Evolutionary conservation across 495 filamentous ascomycete genomes (phyloP).

Genomic region (Aspergillus funiculosus): DNA sequence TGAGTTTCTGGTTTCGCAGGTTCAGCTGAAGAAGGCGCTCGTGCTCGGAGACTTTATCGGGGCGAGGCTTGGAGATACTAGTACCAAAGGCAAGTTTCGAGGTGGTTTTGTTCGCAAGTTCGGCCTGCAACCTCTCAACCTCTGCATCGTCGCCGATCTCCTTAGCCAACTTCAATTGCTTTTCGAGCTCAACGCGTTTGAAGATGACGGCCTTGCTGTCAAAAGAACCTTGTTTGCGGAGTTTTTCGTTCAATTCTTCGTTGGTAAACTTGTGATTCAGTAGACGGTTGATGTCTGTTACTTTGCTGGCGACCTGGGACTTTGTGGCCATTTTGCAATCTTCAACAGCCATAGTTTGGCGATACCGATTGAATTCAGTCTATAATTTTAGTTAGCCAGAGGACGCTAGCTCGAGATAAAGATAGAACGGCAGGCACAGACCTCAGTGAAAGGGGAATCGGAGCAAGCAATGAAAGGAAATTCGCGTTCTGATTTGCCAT

Average conservation of each 20-base stretch:
- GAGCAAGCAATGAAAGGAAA: conserved; percentile 84
- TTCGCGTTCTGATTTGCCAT: conserved; percentile 69
- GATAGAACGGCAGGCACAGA: conserved; percentile 38
- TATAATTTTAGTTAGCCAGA: conserved; percentile 35
- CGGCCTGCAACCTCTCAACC: conserved; percentile 54
- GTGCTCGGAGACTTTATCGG: conserved; percentile 51
- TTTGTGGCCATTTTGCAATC: conserved; percentile 64
- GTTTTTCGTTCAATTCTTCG: conserved; percentile 69
- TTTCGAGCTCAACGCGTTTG: conserved; percentile 57
- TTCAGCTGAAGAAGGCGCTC: conserved; percentile 75
- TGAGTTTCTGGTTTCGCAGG: conserved; percentile 67
- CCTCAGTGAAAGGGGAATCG: conserved; percentile 67
- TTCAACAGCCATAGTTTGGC: conserved; percentile 64
- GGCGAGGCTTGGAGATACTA: conserved; percentile 42
- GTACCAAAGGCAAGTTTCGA: conserved; percentile 67
- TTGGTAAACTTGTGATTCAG: conserved; percentile 74
- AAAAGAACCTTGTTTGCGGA: conserved; percentile 59
- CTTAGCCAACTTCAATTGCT: conserved; percentile 59
- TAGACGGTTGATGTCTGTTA: conserved; percentile 73
- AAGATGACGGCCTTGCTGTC: conserved; percentile 55
- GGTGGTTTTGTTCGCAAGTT: conserved; percentile 60
- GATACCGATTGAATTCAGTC: conserved; percentile 80
- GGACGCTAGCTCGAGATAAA: not conserved
- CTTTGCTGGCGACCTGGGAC: conserved; percentile 59
- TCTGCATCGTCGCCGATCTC: conserved; percentile 55